These are phyloP conservation scores for Stephanodiscus triporus DNA, from an alignment of 108 stramenopile species.

Conservation along the genomic window DNA sequence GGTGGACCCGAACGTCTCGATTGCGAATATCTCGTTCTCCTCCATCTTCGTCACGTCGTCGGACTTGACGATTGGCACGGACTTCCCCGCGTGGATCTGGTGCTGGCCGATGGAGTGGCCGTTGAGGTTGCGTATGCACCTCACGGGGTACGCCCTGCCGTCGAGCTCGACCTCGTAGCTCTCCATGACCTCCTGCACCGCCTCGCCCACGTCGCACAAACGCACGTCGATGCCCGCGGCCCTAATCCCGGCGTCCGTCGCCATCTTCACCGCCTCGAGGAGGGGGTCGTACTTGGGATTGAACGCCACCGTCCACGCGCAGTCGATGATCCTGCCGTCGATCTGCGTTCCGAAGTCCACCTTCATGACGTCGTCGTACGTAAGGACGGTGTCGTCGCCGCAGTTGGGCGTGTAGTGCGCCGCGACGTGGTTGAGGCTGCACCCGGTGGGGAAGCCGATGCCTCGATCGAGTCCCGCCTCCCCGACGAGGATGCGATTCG, in stretches of 20 bases:
- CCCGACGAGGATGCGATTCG: conserved; percentile 88
- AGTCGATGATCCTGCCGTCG: conserved; percentile 98
- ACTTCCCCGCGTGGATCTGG: conserved; percentile 98
- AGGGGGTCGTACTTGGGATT: conserved; percentile 93
- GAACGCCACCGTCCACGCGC: conserved; percentile 97
- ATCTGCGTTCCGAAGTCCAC: conserved; percentile 99
- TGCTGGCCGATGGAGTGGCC: conserved; percentile 98
- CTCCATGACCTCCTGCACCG: conserved; percentile 99
- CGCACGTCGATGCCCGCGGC: conserved; percentile 97
- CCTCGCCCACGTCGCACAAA: conserved; percentile 96
- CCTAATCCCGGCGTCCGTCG: conserved; percentile 93
- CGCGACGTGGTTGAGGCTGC: conserved; percentile 96
- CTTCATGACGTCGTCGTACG: conserved; percentile 95
- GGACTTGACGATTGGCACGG: conserved; percentile 95
- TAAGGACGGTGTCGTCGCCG: conserved; percentile 94
- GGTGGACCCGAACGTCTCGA: conserved; percentile 98
- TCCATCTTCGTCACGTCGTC: conserved; percentile 97
- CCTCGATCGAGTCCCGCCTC: conserved; percentile 92
- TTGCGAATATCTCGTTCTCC: conserved; percentile 98
- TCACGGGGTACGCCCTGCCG: conserved; percentile 92
- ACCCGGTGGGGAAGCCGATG: conserved; percentile 99
- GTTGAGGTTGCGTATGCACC: conserved; percentile 95
- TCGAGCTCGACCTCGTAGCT: conserved; percentile 96
- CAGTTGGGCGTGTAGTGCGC: conserved; percentile 98
- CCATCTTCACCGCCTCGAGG: conserved; percentile 92